These are phyloP conservation scores for Lignosus rhinocerotis DNA, from an alignment of 1,284 basidiomycete species.

Conservation along the genomic window DNA sequence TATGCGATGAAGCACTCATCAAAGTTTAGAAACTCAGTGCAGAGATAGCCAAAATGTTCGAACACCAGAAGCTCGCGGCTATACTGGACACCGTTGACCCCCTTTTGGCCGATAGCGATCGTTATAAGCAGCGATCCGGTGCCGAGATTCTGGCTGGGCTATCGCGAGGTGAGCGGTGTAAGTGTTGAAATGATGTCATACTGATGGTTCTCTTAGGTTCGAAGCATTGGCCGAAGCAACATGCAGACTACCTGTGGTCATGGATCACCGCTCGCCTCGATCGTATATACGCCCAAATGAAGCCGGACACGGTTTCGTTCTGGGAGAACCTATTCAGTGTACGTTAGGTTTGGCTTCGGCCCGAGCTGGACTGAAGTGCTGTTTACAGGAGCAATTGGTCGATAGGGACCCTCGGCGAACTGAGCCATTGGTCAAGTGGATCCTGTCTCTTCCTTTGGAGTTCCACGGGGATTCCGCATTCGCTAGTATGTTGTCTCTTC, in stretches of 20 bases:
- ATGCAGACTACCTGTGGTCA: slow-evolving; percentile 68
- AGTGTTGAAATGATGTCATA: background rate
- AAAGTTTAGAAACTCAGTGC: slow-evolving; percentile 8
- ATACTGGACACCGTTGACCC: slow-evolving; percentile 60
- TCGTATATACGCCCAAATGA: slow-evolving; percentile 75
- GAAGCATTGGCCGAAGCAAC: slow-evolving; percentile 84
- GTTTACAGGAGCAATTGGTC: slow-evolving; percentile 58
- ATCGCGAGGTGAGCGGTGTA: slow-evolving; percentile 50
- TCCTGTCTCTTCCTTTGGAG: slow-evolving; percentile 75
- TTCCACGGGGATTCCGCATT: slow-evolving; percentile 81
- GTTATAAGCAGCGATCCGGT: slow-evolving; percentile 90
- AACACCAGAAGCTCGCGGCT: slow-evolving; percentile 51
- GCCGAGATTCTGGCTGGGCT: slow-evolving; percentile 85
- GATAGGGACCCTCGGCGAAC: slow-evolving; percentile 88
- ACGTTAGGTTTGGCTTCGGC: slow-evolving; percentile 19
- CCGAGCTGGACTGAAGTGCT: slow-evolving; percentile 2
- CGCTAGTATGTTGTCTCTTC: slow-evolving; percentile 50
- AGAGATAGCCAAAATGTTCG: slow-evolving; percentile 64
- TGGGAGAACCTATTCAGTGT: slow-evolving; percentile 73
- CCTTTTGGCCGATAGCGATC: slow-evolving; percentile 69
- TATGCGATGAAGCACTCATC: slow-evolving; percentile 34
- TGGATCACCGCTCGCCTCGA: slow-evolving; percentile 80
- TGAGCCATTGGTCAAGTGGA: slow-evolving; percentile 78
- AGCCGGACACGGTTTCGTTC: slow-evolving; percentile 79
- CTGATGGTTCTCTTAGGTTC: slow-evolving; percentile 53